Conservation (phyloP, 2,329 filamentous ascomycete genomes). For the Exophiala dermatitidis region DNA sequence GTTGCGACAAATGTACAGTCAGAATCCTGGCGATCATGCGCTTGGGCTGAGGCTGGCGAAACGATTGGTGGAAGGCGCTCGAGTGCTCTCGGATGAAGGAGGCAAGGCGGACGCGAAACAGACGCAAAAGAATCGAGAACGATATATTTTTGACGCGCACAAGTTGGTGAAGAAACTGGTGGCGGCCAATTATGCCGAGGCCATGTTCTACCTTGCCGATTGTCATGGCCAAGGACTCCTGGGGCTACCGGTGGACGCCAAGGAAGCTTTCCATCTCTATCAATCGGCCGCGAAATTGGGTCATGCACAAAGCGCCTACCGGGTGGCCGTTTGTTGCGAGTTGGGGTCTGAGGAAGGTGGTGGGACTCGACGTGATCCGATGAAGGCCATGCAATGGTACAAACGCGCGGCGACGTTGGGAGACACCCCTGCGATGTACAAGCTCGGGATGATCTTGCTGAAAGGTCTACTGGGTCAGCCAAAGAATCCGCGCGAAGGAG, state of each 20-base stretch:
- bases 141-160: constrained; percentile 75
- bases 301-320: constrained; percentile 80
- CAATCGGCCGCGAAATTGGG: constrained; percentile 87
- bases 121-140: constrained; percentile 62
- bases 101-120: constrained; percentile 61
- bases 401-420: constrained; percentile 84
- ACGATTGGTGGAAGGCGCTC: constrained; percentile 76
- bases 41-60: constrained; percentile 69
- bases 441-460: constrained; percentile 90
- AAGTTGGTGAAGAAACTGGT: constrained; percentile 88
- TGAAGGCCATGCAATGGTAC: constrained; percentile 98
- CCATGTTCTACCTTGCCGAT: constrained; percentile 91
- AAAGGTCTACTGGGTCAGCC: constrained; percentile 89
- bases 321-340: constrained; percentile 94
- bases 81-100: constrained; percentile 68
- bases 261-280: constrained; percentile 89
- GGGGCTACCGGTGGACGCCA: constrained; percentile 72
- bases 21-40: constrained; percentile 64
- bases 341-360: constrained; percentile 91
- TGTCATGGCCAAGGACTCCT: constrained; percentile 76
- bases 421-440: constrained; percentile 94
- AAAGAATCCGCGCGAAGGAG: constrained; percentile 73
- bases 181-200: constrained; percentile 64
- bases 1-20: constrained; percentile 61
- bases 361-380: constrained; percentile 79